Evolutionary conservation across 1,284 basidiomycete species (phyloP).

Genomic region (Irpex lacteus): DNA sequence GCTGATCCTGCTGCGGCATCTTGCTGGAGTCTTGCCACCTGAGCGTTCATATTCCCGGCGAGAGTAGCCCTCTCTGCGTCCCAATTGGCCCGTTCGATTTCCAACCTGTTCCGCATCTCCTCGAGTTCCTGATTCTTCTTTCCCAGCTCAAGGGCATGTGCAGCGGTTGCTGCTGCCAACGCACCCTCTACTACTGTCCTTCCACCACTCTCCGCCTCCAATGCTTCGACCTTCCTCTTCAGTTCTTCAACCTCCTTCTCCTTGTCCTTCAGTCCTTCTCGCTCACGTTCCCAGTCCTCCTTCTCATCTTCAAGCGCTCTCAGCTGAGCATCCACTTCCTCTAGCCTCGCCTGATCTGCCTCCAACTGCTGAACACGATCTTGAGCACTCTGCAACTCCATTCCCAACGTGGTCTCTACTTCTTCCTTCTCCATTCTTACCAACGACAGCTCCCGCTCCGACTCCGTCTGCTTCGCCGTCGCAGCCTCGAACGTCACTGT

Average conservation of each 20-base stretch:
- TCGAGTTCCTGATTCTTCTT: constrained; percentile 48
- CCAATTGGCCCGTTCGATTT: constrained; percentile 54
- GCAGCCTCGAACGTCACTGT: constrained; percentile 54
- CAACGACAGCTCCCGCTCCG: constrained; percentile 57
- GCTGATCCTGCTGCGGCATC: constrained; percentile 37
- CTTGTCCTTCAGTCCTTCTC: constrained; percentile 40
- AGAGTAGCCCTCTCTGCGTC: constrained; percentile 45
- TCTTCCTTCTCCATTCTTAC: constrained; percentile 63
- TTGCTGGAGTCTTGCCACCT: constrained; percentile 38
- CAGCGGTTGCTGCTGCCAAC: constrained; percentile 34
- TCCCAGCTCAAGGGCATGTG: constrained; percentile 31
- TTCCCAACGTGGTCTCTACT: constrained; percentile 55
- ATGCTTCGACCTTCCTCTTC: constrained; percentile 39
- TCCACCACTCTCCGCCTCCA: constrained; percentile 44
- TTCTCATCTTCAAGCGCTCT: constrained; percentile 49
- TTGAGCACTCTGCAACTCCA: constrained; percentile 64
- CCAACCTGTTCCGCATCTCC: constrained; percentile 47
- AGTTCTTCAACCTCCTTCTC: constrained; percentile 44
- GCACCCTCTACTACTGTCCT: constrained; percentile 36
- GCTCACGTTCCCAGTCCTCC: constrained; percentile 53
- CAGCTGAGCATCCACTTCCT: constrained; percentile 50
- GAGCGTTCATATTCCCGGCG: constrained; percentile 6
- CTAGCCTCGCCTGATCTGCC: constrained; percentile 56
- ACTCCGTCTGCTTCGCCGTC: constrained; percentile 57
- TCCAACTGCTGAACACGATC: constrained; percentile 61